phyloP scores from a whole-genome alignment of 305 asterid genomes.

The Solanum hybrid region DNA sequence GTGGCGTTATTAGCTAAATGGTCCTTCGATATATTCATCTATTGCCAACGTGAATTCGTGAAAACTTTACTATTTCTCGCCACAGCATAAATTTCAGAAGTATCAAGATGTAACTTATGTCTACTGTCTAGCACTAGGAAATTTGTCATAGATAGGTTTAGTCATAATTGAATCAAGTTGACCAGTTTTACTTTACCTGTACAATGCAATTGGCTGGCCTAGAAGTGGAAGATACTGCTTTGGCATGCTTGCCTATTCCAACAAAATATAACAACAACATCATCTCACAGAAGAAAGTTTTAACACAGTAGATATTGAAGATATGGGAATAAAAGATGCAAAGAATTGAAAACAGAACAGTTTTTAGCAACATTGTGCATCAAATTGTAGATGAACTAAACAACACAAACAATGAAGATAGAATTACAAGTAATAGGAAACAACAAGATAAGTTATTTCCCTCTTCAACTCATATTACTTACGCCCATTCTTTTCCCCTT shows the following conservation, averaged over 20 bases:
- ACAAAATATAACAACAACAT: conserved; percentile 30
- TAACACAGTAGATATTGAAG: neutral
- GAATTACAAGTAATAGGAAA: conserved; percentile 5
- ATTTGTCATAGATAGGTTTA: neutral
- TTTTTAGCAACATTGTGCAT: neutral
- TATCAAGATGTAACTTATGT: neutral
- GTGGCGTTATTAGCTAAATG: neutral
- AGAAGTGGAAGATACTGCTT: conserved; percentile 98
- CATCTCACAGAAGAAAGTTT: conserved; percentile 8
- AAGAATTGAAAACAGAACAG: neutral
- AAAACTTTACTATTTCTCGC: neutral
- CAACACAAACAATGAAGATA: neutral
- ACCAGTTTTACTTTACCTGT: conserved; percentile 46
- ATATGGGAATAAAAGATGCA: neutral
- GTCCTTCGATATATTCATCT: neutral
- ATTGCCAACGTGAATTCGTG: neutral
- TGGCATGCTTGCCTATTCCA: conserved; percentile 83
- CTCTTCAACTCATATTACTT: conserved; percentile 14
- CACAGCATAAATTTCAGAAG: neutral
- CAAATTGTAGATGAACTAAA: neutral
- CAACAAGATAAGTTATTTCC: neutral
- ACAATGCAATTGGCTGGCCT: conserved; percentile 88
- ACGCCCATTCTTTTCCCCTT: conserved; percentile 97
- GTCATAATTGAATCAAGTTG: neutral
- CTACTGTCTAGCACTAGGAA: neutral